Percentiles rank a stretch among this genome's conserved stretches.
Evolutionary conservation across 2,329 filamentous ascomycete genomes (phyloP).

Genomic region (Penicillium sclerotiorum): DNA sequence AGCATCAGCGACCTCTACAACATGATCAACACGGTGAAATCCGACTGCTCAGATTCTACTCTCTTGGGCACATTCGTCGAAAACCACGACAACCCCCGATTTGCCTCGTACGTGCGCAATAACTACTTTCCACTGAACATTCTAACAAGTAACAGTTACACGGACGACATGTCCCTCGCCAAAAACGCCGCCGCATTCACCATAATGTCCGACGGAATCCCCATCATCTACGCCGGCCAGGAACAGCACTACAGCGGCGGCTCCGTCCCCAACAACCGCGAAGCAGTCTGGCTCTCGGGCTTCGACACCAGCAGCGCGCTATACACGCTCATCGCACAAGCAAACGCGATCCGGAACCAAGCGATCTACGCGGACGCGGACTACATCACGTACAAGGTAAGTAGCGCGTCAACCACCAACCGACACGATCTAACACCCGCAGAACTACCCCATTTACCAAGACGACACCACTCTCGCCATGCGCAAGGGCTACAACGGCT

Average conservation of each 20-base stretch:
- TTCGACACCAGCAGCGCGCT: slow-evolving; percentile 52
- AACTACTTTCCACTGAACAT: background rate
- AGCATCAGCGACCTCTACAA: slow-evolving; percentile 20
- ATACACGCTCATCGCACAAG: slow-evolving; percentile 50
- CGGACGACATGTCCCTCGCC: slow-evolving; percentile 43
- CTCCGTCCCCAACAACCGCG: slow-evolving; percentile 53
- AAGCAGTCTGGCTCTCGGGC: slow-evolving; percentile 58
- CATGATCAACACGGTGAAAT: slow-evolving; percentile 21
- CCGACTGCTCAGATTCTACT: slow-evolving; percentile 41
- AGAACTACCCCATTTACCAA: slow-evolving; percentile 46
- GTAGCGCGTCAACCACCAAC: background rate
- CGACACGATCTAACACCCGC: background rate
- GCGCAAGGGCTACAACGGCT: slow-evolving; percentile 44
- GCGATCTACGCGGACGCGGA: slow-evolving; percentile 40
- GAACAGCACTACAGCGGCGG: slow-evolving; percentile 62
- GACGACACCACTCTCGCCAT: slow-evolving; percentile 48
- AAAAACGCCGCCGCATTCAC: slow-evolving; percentile 65
- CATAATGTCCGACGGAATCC: slow-evolving; percentile 63
- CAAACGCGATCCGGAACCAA: slow-evolving; percentile 55
- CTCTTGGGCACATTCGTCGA: slow-evolving; percentile 57
- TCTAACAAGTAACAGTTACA: slow-evolving; percentile 1
- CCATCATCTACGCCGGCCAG: slow-evolving; percentile 67
- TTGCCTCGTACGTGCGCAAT: slow-evolving; percentile 49
- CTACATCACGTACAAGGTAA: slow-evolving; percentile 45
- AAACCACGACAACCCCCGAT: slow-evolving; percentile 63